Base-by-base conservation (phyloP, 495 filamentous ascomycete genomes). In the Hyphodiscus hymeniophilus region DNA sequence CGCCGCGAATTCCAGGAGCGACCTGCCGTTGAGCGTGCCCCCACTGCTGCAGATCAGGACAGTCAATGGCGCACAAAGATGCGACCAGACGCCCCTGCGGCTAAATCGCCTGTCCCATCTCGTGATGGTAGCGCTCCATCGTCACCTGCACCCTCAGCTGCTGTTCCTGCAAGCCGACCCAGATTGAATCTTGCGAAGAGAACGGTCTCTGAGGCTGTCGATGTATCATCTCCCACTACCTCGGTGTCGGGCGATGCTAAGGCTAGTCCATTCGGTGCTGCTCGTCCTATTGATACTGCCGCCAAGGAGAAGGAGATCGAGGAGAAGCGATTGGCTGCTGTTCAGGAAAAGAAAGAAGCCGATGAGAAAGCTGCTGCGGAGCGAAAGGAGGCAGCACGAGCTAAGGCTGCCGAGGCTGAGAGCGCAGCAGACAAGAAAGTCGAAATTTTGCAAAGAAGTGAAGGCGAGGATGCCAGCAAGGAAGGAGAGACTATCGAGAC, bases 201-300 rank as follows among this genome's bases (percentile, higher is more conserved):
- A 38, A 94, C 87, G 5, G 85, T 94, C 26, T 81, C 89, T 3
- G 89, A 95, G 44, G 67, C 71, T 36, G 66, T 75, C 2, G 76
- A 74, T 35, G 67, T 74, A 11, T 51, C 72, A 23, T 66, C 71
- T 11, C 63, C 80, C 13, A 60, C 75, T 30, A 28, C 26, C 26
- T 60, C 71, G 18, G 51, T 66, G 18, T 57, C 55, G 20, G 63
- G 64, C 30, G 87, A 90, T 48, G 73, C 86, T 3, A 94, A 92
- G 70, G 76, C 87, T 15, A 96, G 81, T 66, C 87, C 87, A 20
- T 98, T 98, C 64, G 92, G 92, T 61, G 89, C 85, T 45, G 89
- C 89, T 32, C 77, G 78, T 41, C 89, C 89, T 10, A 94, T 94
- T 51, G 89, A 96, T 65, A 94, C 88, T 40, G 85, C 87, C 16